Conservation (phyloP, 2,329 filamentous ascomycete species). For the Cylindrodendrum hubeiense region DNA sequence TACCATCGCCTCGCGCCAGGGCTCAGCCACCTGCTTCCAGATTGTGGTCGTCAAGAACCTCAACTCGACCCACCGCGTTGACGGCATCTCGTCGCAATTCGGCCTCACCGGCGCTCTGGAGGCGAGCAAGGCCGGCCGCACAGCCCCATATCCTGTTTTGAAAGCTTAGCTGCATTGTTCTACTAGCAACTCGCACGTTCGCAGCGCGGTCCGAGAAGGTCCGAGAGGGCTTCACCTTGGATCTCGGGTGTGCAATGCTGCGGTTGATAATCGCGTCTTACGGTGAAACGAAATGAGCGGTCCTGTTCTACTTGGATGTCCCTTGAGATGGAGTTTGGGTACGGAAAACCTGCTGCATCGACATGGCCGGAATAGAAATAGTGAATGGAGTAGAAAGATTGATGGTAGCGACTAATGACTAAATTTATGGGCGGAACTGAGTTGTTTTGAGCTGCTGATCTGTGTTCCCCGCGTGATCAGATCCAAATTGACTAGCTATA, state of each 20-base stretch:
- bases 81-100: constrained; percentile 78
- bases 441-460: neutral
- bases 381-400: neutral
- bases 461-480: too few relatives aligned
- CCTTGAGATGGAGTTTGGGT: neutral
- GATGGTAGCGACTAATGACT: neutral
- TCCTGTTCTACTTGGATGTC: neutral
- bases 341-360: constrained; percentile 3
- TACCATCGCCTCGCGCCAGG: constrained; percentile 86
- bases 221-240: neutral
- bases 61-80: constrained; percentile 85
- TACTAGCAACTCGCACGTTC: neutral
- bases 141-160: constrained; percentile 29
- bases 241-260: neutral
- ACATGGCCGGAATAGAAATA: neutral
- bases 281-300: neutral
- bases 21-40: constrained; percentile 87
- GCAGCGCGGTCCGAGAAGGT: neutral
- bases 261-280: neutral
- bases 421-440: neutral
- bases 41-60: constrained; percentile 91
- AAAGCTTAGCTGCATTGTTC: neutral
- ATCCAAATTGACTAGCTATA: too few relatives aligned
- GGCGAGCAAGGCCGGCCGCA: constrained; percentile 47
- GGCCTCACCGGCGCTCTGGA: constrained; percentile 72